phyloP scores from a whole-genome alignment of 345 rosid genomes.

The Cochlearia excelsa region DNA sequence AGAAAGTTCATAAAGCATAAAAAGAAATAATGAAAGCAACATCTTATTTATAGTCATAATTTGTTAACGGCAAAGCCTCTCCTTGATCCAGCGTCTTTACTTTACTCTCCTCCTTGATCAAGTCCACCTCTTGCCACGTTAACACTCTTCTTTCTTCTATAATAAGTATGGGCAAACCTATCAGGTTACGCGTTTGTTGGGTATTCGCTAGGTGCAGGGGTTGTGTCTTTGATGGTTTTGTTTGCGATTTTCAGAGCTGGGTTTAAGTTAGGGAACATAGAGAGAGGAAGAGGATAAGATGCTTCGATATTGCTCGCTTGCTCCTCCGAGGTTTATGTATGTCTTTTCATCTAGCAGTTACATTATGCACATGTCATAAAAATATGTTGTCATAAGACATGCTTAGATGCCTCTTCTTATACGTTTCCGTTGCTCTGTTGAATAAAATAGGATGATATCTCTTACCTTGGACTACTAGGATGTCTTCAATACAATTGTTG shows the following conservation, averaged over 20 bases:
- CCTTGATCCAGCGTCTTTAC: too few species aligned
- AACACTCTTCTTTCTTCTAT: too few species aligned
- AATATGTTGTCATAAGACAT: conserved; percentile 57
- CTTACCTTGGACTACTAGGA: conserved; percentile 85
- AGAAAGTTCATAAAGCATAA: too few species aligned
- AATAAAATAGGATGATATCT: conserved; percentile 76
- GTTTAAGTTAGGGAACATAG: conserved; percentile 59
- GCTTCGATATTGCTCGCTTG: conserved; percentile 55
- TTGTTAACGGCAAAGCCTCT: too few species aligned
- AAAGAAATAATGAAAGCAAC: too few species aligned
- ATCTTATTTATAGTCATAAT: too few species aligned
- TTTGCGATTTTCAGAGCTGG: conserved; percentile 52
- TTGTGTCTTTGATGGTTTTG: conserved; percentile 64
- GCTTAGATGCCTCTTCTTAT: conserved; percentile 15
- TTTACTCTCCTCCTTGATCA: too few species aligned
- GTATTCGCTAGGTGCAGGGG: conserved; percentile 88
- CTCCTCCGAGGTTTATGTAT: conserved; percentile 75
- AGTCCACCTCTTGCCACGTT: too few species aligned
- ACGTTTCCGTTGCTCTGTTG: background rate
- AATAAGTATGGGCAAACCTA: too few species aligned
- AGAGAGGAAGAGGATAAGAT: conserved; percentile 68
- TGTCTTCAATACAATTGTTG: conserved; percentile 65
- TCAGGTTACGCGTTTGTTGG: conserved; percentile 52
- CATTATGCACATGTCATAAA: conserved; percentile 77
- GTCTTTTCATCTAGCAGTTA: conserved; percentile 87